phyloP scores from a whole-genome alignment of 768 basidiomycete species.

The Boletus patriciae region DNA sequence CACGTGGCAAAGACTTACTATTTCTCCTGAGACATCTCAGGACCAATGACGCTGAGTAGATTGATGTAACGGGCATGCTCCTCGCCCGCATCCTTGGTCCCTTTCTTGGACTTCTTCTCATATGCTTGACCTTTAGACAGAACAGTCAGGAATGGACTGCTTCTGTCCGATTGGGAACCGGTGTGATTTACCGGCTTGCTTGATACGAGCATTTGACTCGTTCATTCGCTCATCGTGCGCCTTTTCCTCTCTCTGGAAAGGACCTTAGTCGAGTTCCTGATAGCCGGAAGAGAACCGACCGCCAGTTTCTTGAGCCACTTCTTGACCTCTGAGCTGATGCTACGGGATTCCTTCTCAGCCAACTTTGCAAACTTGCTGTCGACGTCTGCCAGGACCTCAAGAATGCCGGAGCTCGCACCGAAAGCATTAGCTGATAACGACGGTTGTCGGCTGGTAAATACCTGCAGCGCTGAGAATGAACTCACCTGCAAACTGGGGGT shows the following conservation, averaged over 20 bases:
- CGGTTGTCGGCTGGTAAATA: not conserved
- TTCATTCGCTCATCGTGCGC: slow-evolving; percentile 69
- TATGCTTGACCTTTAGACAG: slow-evolving; percentile 56
- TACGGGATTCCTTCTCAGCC: slow-evolving; percentile 70
- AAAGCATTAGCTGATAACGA: slow-evolving; percentile 61
- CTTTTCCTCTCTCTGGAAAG: slow-evolving; percentile 75
- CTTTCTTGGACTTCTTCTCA: slow-evolving; percentile 81
- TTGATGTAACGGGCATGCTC: slow-evolving; percentile 79
- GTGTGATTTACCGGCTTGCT: slow-evolving; percentile 59
- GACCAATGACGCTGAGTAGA: slow-evolving; percentile 66
- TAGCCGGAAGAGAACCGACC: slow-evolving; percentile 41
- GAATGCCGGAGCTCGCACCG: slow-evolving; percentile 59
- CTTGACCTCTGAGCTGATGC: slow-evolving; percentile 64
- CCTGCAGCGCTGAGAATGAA: slow-evolving; percentile 14
- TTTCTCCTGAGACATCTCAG: slow-evolving; percentile 79
- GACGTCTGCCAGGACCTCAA: slow-evolving; percentile 69
- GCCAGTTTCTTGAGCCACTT: slow-evolving; percentile 87
- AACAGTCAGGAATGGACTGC: slow-evolving; percentile 5
- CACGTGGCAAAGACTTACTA: slow-evolving; percentile 47
- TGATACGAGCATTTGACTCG: slow-evolving; percentile 68
- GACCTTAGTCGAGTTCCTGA: not conserved
- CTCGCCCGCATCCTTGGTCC: slow-evolving; percentile 60
- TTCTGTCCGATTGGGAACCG: not conserved
- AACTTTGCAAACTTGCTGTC: slow-evolving; percentile 74
- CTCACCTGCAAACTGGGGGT: slow-evolving; percentile 61